Evolutionary conservation across 2,329 filamentous ascomycete species (phyloP).

Genomic region (Hypoxylon sp.): DNA sequence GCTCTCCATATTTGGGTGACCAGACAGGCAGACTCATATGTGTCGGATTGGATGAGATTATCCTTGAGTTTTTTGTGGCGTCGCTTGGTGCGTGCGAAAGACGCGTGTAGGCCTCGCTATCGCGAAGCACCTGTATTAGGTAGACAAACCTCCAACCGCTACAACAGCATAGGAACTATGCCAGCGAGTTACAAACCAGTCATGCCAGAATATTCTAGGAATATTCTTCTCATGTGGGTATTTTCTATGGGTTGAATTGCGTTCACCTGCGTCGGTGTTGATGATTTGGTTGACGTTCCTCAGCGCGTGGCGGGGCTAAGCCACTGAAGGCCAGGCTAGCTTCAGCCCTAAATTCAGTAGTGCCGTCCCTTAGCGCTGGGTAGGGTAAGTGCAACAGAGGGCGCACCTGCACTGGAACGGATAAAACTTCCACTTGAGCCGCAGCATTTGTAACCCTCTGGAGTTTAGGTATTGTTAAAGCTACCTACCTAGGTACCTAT

Average conservation of each 20-base stretch:
- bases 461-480: no score
- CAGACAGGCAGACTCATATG: background rate
- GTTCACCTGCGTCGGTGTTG: slow-evolving; percentile 6
- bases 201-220: background rate
- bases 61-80: slow-evolving; percentile 7
- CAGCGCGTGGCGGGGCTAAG: slow-evolving; percentile 22
- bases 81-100: slow-evolving; percentile 8
- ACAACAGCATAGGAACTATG: background rate
- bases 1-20: slow-evolving; percentile 78
- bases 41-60: slow-evolving; percentile 1
- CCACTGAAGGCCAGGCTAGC: slow-evolving; percentile 11
- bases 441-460: background rate
- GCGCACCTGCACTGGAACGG: no score
- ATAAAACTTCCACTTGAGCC: slow-evolving; percentile 6
- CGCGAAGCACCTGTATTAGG: background rate
- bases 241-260: background rate
- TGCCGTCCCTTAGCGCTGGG: slow-evolving; percentile 18
- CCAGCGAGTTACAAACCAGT: background rate
- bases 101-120: slow-evolving; percentile 28
- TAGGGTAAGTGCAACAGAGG: slow-evolving; percentile 16
- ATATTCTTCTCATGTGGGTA: background rate
- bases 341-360: slow-evolving; percentile 27
- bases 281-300: slow-evolving; percentile 19
- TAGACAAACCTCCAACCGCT: background rate
- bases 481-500: no score